Evolutionary conservation across 768 basidiomycete species (phyloP).

Genomic region (Xerocomus spinulosus): DNA sequence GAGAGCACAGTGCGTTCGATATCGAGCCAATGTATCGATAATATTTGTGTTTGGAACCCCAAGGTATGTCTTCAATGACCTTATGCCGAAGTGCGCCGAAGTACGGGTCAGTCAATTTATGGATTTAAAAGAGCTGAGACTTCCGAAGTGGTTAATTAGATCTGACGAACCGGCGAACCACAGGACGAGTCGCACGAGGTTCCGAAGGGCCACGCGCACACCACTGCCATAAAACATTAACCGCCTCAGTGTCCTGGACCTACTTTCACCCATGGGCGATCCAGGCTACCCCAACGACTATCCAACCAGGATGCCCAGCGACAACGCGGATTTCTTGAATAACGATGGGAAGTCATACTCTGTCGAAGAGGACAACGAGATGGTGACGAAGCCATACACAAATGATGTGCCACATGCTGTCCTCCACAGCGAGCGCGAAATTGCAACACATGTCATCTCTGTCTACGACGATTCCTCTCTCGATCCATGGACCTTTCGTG

Average conservation of each 20-base stretch:
- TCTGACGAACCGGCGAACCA: neutral
- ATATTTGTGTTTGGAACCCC: too few species aligned
- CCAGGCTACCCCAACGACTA: neutral
- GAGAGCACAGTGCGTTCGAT: too few species aligned
- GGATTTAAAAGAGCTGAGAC: neutral
- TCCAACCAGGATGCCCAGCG: neutral
- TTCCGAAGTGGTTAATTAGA: neutral
- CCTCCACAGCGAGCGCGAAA: conserved; percentile 42
- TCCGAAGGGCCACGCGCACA: neutral
- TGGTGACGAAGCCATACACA: neutral
- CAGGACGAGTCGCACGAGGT: neutral
- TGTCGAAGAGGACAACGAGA: conserved; percentile 32
- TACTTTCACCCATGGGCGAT: neutral
- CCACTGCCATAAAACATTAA: neutral
- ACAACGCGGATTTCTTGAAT: conserved; percentile 1
- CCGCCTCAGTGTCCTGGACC: neutral
- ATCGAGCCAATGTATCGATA: too few species aligned
- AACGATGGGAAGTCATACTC: conserved; percentile 14
- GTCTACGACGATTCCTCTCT: conserved; percentile 18
- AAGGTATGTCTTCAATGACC: too few species aligned
- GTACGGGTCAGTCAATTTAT: neutral
- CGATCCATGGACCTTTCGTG: conserved; percentile 37
- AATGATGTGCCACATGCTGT: conserved; percentile 13
- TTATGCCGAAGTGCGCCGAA: neutral
- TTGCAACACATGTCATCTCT: conserved; percentile 39